Conservation (phyloP, 768 basidiomycete genomes). For the Trametes coccinea region DNA sequence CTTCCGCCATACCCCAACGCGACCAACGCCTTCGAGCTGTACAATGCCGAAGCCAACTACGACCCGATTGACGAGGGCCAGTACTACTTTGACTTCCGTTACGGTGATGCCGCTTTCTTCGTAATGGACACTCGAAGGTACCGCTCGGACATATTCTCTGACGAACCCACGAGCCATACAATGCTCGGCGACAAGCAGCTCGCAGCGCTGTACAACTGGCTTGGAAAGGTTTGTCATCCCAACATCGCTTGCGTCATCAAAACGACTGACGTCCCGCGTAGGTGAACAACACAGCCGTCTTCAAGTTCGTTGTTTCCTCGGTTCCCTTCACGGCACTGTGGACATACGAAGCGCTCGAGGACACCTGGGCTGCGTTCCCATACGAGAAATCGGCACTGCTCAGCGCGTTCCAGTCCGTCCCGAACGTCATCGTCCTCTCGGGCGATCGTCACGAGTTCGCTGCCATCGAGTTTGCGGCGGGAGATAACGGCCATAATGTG, state of each 20-base stretch:
- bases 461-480: slow-evolving; percentile 57
- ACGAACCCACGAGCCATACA: slow-evolving; percentile 45
- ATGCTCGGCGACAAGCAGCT: slow-evolving; percentile 75
- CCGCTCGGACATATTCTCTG: slow-evolving; percentile 44
- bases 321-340: slow-evolving; percentile 78
- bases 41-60: slow-evolving; percentile 66
- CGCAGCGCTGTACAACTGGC: slow-evolving; percentile 61
- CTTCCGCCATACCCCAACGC: slow-evolving; percentile 59
- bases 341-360: slow-evolving; percentile 59
- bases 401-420: slow-evolving; percentile 58
- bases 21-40: slow-evolving; percentile 50
- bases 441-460: slow-evolving; percentile 84
- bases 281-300: slow-evolving; percentile 70
- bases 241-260: background rate
- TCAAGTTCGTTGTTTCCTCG: slow-evolving; percentile 76
- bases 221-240: slow-evolving; percentile 44
- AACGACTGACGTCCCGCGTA: slow-evolving; percentile 22
- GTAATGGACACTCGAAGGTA: slow-evolving; percentile 73
- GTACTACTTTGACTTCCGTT: slow-evolving; percentile 60
- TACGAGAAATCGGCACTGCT: slow-evolving; percentile 61
- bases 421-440: slow-evolving; percentile 68
- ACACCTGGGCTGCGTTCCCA: slow-evolving; percentile 70
- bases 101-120: slow-evolving; percentile 74
- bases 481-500: slow-evolving; percentile 42
- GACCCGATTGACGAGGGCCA: slow-evolving; percentile 46